Evolutionary conservation across 2,329 filamentous ascomycete genomes (phyloP).

Genomic region (Fusarium veterinarium): DNA sequence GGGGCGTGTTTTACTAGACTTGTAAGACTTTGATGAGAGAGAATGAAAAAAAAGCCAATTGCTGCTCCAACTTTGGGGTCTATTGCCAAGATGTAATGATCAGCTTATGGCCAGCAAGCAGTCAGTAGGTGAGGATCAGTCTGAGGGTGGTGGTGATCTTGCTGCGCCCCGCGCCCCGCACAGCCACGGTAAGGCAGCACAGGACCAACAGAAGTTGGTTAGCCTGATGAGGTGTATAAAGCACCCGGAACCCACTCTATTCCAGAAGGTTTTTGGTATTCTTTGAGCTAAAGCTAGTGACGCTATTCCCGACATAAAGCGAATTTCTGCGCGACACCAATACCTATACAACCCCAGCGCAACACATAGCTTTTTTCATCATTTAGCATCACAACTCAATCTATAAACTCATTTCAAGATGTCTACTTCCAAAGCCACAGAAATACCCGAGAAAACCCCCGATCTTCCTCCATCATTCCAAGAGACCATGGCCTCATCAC

Average conservation of each 20-base stretch:
- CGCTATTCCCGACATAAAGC: not conserved
- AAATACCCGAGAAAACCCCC: not conserved
- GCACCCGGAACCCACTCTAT: not conserved
- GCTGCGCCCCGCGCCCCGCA: not conserved
- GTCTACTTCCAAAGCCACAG: not conserved
- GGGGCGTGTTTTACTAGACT: constrained; percentile 18
- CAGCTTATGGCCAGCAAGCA: too few species aligned
- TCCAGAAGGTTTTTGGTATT: not conserved
- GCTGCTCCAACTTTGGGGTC: not conserved
- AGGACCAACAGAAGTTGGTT: not conserved
- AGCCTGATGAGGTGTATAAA: not conserved
- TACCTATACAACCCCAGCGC: too few species aligned
- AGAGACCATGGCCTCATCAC: constrained; percentile 11
- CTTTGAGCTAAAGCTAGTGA: not conserved
- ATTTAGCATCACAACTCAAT: too few species aligned
- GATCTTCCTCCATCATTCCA: constrained; percentile 20
- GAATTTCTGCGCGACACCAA: not conserved
- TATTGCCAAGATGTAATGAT: not conserved
- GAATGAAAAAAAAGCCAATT: not conserved
- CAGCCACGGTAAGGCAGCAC: not conserved
- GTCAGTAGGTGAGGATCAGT: not conserved
- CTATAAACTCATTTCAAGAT: not conserved
- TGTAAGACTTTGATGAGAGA: constrained; percentile 28
- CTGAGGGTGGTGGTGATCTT: not conserved
- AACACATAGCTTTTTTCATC: not conserved